Percentiles rank a stretch among this genome's conserved stretches.
Conservation (phyloP, 495 filamentous ascomycete genomes). For the Penicillium longicatenatum region DNA sequence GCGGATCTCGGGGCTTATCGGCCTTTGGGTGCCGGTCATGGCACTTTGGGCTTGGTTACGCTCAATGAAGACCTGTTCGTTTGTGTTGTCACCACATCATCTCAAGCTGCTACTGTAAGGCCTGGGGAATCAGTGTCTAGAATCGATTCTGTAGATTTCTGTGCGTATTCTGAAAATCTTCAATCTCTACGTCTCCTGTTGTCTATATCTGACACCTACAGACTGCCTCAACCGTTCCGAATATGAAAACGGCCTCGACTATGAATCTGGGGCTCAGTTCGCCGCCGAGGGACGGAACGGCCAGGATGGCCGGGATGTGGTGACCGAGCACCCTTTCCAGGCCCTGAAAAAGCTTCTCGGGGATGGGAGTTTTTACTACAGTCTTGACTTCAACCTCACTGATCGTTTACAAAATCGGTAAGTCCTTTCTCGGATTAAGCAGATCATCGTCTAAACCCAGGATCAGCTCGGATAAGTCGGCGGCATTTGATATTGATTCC, state of each 20-base stretch:
- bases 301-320: slow-evolving; percentile 62
- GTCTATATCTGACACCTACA: slow-evolving; percentile 24
- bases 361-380: slow-evolving; percentile 98
- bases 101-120: slow-evolving; percentile 75
- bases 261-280: slow-evolving; percentile 58
- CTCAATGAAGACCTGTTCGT: slow-evolving; percentile 86
- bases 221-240: slow-evolving; percentile 83
- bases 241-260: slow-evolving; percentile 71
- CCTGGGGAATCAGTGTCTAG: slow-evolving; percentile 86
- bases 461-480: slow-evolving; percentile 45
- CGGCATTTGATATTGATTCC: slow-evolving; percentile 76
- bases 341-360: slow-evolving; percentile 88
- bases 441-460: slow-evolving; percentile 40
- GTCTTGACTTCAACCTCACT: slow-evolving; percentile 93
- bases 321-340: slow-evolving; percentile 82
- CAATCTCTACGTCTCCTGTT: background rate
- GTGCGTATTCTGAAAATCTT: slow-evolving; percentile 39
- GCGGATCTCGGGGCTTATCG: slow-evolving; percentile 73
- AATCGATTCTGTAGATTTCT: slow-evolving; percentile 87
- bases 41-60: slow-evolving; percentile 88
- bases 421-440: slow-evolving; percentile 22
- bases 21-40: slow-evolving; percentile 74
- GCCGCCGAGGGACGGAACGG: slow-evolving; percentile 55
- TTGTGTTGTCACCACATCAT: slow-evolving; percentile 80
- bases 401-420: slow-evolving; percentile 91